Percentiles rank a stretch among this genome's conserved stretches.
Conservation (phyloP, 2,329 filamentous ascomycete genomes). For the Curvularia spicifera region DNA sequence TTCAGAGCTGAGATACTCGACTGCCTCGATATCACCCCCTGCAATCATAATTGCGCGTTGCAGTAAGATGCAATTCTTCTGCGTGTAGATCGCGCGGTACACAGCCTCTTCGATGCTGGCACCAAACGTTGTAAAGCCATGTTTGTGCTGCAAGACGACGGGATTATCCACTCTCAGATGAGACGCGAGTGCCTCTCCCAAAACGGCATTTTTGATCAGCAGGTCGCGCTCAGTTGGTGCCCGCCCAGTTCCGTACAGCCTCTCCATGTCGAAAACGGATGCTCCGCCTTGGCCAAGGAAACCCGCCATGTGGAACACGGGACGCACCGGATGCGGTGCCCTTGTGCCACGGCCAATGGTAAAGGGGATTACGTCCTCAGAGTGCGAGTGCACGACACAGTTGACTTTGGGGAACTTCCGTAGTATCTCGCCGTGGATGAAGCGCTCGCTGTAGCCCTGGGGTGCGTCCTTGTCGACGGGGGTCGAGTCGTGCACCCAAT, state of each 20-base stretch:
- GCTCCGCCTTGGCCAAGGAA: conserved; percentile 41
- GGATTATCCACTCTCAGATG: conserved; percentile 23
- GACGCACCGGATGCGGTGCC: conserved; percentile 26
- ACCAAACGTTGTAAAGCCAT: conserved; percentile 53
- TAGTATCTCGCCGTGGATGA: conserved; percentile 53
- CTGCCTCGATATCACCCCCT: conserved; percentile 34
- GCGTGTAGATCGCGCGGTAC: conserved; percentile 52
- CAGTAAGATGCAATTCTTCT: conserved; percentile 43
- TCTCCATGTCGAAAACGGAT: conserved; percentile 22
- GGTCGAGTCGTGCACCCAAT: conserved; percentile 52
- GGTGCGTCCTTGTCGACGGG: conserved; percentile 51
- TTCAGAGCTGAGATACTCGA: conserved; percentile 46
- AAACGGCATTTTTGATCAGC: conserved; percentile 31
- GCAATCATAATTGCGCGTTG: conserved; percentile 42
- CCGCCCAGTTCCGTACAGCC: conserved; percentile 23
- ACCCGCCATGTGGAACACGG: conserved; percentile 51
- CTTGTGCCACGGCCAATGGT: conserved; percentile 37
- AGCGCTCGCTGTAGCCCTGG: conserved; percentile 52
- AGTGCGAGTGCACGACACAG: conserved; percentile 52
- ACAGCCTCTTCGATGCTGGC: conserved; percentile 50
- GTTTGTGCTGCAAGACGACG: conserved; percentile 51
- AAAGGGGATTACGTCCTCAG: conserved; percentile 51
- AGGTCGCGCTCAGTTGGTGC: conserved; percentile 25
- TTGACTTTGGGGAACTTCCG: conserved; percentile 49
- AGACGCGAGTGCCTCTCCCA: conserved; percentile 35